phyloP scores from a whole-genome alignment of 768 basidiomycete genomes.

The Tephrocybe sp. region DNA sequence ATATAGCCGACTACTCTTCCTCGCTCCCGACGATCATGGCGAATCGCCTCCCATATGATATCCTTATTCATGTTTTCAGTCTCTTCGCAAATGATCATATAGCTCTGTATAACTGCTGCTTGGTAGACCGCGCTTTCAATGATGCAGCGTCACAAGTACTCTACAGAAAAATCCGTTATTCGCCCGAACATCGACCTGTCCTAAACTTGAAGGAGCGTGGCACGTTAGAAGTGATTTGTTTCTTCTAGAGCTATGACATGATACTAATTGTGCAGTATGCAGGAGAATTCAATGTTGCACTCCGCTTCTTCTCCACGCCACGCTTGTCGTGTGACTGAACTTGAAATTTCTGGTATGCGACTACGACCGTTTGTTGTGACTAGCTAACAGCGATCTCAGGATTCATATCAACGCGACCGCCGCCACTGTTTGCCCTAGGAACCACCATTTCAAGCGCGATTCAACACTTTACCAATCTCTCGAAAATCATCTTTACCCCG shows the following conservation, averaged over 20 bases:
- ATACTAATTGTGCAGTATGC: neutral
- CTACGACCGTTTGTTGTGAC: no score
- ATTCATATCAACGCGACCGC: slow-evolving; percentile 23
- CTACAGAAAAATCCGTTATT: slow-evolving; percentile 41
- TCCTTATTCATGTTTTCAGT: slow-evolving; percentile 32
- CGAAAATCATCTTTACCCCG: slow-evolving; percentile 31
- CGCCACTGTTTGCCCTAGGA: slow-evolving; percentile 27
- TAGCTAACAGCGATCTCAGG: slow-evolving; percentile 10
- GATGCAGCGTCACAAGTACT: slow-evolving; percentile 41
- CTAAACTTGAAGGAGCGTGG: slow-evolving; percentile 36
- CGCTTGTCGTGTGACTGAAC: slow-evolving; percentile 34
- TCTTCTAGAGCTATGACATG: neutral
- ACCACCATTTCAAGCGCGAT: slow-evolving; percentile 27
- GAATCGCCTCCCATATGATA: slow-evolving; percentile 26
- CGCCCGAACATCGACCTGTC: slow-evolving; percentile 29
- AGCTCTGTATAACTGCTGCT: slow-evolving; percentile 36
- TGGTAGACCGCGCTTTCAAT: slow-evolving; percentile 47
- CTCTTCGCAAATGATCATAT: slow-evolving; percentile 30
- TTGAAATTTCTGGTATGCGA: slow-evolving; percentile 44
- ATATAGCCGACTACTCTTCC: neutral
- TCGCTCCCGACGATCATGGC: slow-evolving; percentile 13
- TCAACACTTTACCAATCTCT: slow-evolving; percentile 29
- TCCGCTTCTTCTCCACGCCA: slow-evolving; percentile 40
- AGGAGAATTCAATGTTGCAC: slow-evolving; percentile 34
- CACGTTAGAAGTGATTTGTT: slow-evolving; percentile 27